Percentiles rank a stretch among this genome's conserved stretches.
phyloP scores from a whole-genome alignment of 2,329 filamentous ascomycete genomes.

The Chrysosporium queenslandicum region DNA sequence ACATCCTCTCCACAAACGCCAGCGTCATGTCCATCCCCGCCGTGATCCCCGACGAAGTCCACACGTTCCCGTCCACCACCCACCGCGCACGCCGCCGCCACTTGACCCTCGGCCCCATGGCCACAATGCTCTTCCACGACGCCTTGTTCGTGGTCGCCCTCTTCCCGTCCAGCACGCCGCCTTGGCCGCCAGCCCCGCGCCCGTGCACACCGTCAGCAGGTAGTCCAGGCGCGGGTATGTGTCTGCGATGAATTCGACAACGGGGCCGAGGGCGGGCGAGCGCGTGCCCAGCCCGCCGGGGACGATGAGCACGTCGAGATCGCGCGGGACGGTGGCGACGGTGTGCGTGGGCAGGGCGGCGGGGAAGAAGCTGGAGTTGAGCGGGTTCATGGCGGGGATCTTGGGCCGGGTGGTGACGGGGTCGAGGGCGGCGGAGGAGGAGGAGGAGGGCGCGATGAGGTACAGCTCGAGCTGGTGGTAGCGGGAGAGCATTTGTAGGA shows the following conservation, averaged over 20 bases:
- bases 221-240: constrained; percentile 43
- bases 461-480: constrained; percentile 20
- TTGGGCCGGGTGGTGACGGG: constrained; percentile 24
- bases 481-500: constrained; percentile 30
- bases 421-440: constrained; percentile 24
- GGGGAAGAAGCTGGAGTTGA: constrained; percentile 26
- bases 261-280: constrained; percentile 32
- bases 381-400: constrained; percentile 4
- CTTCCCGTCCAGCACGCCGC: constrained; percentile 49
- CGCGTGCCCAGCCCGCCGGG: constrained; percentile 44
- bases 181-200: constrained; percentile 48
- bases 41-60: constrained; percentile 54
- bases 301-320: constrained; percentile 8
- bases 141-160: constrained; percentile 58
- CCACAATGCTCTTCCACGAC: constrained; percentile 43
- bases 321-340: not conserved
- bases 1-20: constrained; percentile 47
- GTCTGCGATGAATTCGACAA: constrained; percentile 40
- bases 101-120: constrained; percentile 42
- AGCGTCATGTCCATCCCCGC: constrained; percentile 54
- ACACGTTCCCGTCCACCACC: constrained; percentile 56
- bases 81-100: constrained; percentile 56
- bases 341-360: constrained; percentile 40
- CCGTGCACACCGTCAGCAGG: constrained; percentile 58
- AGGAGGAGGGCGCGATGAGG: too few species aligned